A percentile compares a stretch with the other conserved stretches of the same genome.
phyloP scores from a whole-genome alignment of 1,284 basidiomycete species.

The Cryptococcus sp. region DNA sequence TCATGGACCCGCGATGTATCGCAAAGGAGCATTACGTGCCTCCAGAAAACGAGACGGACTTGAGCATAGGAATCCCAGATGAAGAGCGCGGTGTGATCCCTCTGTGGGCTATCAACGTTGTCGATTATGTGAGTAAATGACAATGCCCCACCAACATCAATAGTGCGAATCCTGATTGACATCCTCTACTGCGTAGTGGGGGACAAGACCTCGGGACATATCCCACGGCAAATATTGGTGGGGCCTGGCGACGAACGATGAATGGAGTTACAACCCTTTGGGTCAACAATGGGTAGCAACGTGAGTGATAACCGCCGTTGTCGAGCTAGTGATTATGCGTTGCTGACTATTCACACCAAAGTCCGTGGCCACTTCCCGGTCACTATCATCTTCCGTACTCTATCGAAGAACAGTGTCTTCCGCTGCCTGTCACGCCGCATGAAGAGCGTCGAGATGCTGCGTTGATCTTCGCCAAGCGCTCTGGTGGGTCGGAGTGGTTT shows the following conservation, averaged over 20 bases:
- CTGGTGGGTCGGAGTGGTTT: conserved; percentile 22
- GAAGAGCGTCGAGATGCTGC: conserved; percentile 34
- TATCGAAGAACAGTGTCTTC: conserved; percentile 43
- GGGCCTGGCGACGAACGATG: conserved; percentile 32
- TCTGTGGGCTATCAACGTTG: conserved; percentile 41
- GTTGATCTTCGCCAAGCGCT: conserved; percentile 47
- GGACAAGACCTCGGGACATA: conserved; percentile 27
- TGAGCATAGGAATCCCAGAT: conserved; percentile 28
- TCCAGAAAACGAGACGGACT: conserved; percentile 25
- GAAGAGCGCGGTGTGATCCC: conserved; percentile 43
- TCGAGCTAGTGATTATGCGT: neutral
- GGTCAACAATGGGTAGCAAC: conserved; percentile 46
- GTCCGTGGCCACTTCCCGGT: conserved; percentile 39
- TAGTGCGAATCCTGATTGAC: neutral
- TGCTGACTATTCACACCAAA: conserved; percentile 11
- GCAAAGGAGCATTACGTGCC: conserved; percentile 41
- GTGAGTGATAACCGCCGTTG: conserved; percentile 18
- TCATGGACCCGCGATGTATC: conserved; percentile 47
- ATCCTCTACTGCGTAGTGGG: conserved; percentile 27
- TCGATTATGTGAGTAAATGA: conserved; percentile 43
- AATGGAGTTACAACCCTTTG: conserved; percentile 46
- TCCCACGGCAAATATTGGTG: conserved; percentile 36
- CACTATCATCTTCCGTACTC: conserved; percentile 44
- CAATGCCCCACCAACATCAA: neutral
- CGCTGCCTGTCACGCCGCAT: conserved; percentile 27